These are phyloP conservation scores for Hypoxylon sp. DNA, from an alignment of 2,329 filamentous ascomycete genomes.

Conservation along the genomic window DNA sequence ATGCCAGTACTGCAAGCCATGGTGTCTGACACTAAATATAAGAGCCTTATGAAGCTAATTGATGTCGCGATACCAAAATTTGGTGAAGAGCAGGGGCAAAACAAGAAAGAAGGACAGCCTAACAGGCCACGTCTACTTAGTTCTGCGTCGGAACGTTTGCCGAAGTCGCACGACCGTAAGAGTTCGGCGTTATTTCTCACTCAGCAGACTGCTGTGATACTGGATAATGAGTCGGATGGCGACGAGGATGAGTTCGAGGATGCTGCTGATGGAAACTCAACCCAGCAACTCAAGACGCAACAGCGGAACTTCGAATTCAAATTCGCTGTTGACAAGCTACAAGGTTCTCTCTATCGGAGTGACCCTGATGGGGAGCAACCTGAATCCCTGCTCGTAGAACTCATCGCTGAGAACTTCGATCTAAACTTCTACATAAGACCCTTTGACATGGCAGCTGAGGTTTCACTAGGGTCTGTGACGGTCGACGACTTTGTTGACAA, in stretches of 20 bases:
- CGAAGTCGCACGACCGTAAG: constrained; percentile 66
- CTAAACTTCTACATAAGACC: constrained; percentile 89
- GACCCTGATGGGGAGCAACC: constrained; percentile 82
- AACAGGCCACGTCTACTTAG: constrained; percentile 65
- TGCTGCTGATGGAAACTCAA: constrained; percentile 69
- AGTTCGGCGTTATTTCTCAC: constrained; percentile 79
- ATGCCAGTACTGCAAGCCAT: constrained; percentile 92
- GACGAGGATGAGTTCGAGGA: constrained; percentile 78
- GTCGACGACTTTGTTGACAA: constrained; percentile 97
- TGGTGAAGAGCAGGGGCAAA: constrained; percentile 61
- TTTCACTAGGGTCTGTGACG: constrained; percentile 86
- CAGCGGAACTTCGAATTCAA: constrained; percentile 96
- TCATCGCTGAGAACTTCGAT: constrained; percentile 90
- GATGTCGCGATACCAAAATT: constrained; percentile 95
- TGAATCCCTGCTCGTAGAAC: constrained; percentile 88
- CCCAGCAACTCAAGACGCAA: constrained; percentile 78
- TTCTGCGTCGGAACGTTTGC: constrained; percentile 62
- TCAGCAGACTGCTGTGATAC: constrained; percentile 81
- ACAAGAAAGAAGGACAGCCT: constrained; percentile 47
- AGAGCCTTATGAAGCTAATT: constrained; percentile 94
- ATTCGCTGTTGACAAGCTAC: constrained; percentile 94
- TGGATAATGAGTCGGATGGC: constrained; percentile 80
- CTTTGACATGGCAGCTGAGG: constrained; percentile 94
- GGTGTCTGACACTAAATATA: constrained; percentile 96
- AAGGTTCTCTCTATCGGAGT: constrained; percentile 91